These are phyloP conservation scores for Tetrapyrgos nigripes DNA, from an alignment of 1,284 basidiomycete genomes.

Conservation along the genomic window DNA sequence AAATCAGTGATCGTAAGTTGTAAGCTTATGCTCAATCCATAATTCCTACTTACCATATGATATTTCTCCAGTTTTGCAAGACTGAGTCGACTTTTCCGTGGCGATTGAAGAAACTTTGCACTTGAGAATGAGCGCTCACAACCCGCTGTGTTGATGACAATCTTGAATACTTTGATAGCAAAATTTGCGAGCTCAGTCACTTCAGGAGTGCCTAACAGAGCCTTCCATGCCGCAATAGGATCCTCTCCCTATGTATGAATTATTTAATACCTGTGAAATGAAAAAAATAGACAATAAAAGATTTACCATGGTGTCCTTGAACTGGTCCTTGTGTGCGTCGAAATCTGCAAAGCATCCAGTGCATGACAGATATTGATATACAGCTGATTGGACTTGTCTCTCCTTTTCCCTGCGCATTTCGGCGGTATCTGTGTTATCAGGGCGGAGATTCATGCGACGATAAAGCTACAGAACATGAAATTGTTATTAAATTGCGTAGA, in stretches of 20 bases:
- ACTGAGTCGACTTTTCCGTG: not conserved
- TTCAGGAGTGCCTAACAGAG: not conserved
- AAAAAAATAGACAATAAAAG: not conserved
- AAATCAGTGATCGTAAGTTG: not conserved
- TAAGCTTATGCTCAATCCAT: not conserved
- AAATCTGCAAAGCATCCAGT: conserved; percentile 27
- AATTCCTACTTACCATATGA: not conserved
- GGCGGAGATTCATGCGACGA: conserved; percentile 20
- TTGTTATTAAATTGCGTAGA: not conserved
- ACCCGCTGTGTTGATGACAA: conserved; percentile 11
- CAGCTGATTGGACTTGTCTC: conserved; percentile 20
- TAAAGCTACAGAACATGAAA: conserved; percentile 21
- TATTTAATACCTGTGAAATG: not conserved
- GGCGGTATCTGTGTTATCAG: conserved; percentile 11
- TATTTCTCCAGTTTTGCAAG: conserved; percentile 12
- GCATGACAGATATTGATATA: conserved; percentile 26
- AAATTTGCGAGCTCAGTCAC: conserved; percentile 6
- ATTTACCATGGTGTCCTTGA: conserved; percentile 1
- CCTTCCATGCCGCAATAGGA: not conserved
- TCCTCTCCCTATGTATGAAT: not conserved
- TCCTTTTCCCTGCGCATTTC: conserved; percentile 22
- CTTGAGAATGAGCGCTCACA: conserved; percentile 1
- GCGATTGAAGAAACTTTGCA: not conserved
- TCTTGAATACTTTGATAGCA: not conserved
- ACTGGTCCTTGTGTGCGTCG: conserved; percentile 1